Conservation (phyloP, 2,329 filamentous ascomycete species). For the Hypoxylon sp. region DNA sequence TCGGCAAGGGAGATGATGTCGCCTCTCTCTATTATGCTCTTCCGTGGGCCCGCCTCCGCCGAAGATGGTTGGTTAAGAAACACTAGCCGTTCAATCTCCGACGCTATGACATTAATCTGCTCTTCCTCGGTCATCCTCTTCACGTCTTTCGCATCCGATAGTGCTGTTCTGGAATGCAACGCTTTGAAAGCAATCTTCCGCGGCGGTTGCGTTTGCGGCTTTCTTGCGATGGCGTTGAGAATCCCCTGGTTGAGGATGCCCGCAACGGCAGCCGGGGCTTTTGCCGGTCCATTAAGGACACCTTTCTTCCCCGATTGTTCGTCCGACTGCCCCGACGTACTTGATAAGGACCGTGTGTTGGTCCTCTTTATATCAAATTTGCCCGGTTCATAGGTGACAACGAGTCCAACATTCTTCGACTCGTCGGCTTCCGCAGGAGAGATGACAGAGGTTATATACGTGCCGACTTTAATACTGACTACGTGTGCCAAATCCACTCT, state of each 20-base stretch:
- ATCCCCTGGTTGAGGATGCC: slow-evolving; percentile 47
- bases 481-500: slow-evolving; percentile 83
- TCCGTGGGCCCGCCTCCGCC: slow-evolving; percentile 38
- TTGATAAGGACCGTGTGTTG: slow-evolving; percentile 87
- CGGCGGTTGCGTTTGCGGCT: slow-evolving; percentile 53
- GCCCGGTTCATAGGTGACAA: slow-evolving; percentile 81
- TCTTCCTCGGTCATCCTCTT: slow-evolving; percentile 67
- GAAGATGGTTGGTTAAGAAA: slow-evolving; percentile 62
- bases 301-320: slow-evolving; percentile 45
- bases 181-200: slow-evolving; percentile 70
- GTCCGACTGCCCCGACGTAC: slow-evolving; percentile 55
- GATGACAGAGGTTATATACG: slow-evolving; percentile 91
- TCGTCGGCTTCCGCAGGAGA: slow-evolving; percentile 83
- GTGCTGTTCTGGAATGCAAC: slow-evolving; percentile 67
- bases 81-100: slow-evolving; percentile 81
- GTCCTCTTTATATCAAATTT: slow-evolving; percentile 80
- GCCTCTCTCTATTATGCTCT: slow-evolving; percentile 66
- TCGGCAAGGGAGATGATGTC: slow-evolving; percentile 89
- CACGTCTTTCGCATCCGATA: slow-evolving; percentile 66
- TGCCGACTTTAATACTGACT: slow-evolving; percentile 80
- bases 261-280: slow-evolving; percentile 32
- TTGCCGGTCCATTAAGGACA: slow-evolving; percentile 6
- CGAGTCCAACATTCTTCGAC: slow-evolving; percentile 84
- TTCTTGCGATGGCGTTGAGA: slow-evolving; percentile 44
- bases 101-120: slow-evolving; percentile 75